Evolutionary conservation across 495 filamentous ascomycete genomes (phyloP), one percentile per base, ranked within the genome.

Genomic region (Daldinia loculata): DNA sequence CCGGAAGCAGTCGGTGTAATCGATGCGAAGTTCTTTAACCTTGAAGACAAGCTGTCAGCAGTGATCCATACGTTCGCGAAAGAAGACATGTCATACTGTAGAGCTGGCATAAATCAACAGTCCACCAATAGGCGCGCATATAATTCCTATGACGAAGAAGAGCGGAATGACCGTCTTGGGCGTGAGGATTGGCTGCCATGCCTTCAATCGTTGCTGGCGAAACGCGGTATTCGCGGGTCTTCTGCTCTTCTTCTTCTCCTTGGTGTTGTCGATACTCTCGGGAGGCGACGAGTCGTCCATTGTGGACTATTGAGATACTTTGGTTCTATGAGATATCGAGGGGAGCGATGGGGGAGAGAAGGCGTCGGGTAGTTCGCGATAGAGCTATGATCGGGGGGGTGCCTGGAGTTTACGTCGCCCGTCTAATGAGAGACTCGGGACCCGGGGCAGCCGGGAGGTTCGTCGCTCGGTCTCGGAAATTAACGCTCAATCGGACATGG

Each of bases 171-270:
- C 94, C 53, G 92, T 97, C 78, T 94, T 96, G 0, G 94, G 94
- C 4, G 94, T 97, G 41, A 97, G 85, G 77, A 97, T 97, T 8
- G 94, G 93, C 90, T 97, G 94, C 94, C 94, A 97, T 79, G 94
- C 94, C 80, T 97, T 96, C 74, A 97, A 76, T 75, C 94, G 88
- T 74, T 97, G 94, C 77, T 97, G 94, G 64, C 94, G 87, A 76
- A 97, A 97, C 26, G 94, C 93, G 58, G 93, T 97, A 84, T 97
- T 97, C 76, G 91, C 92, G 72, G 93, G 93, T 81, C 91, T 89
- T 79, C 91, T 89, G 83, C 86, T 94, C 84, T 94, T 95, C 75
- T 88, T 84, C 84, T 95, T 95, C 84, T 93, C 92, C 74, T 84
- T 83, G 66, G 61, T 36, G 29, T 57, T 74, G 24, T 67, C 76